phyloP scores from a whole-genome alignment of 179 eudicot species.

The Beta corolliflora region DNA sequence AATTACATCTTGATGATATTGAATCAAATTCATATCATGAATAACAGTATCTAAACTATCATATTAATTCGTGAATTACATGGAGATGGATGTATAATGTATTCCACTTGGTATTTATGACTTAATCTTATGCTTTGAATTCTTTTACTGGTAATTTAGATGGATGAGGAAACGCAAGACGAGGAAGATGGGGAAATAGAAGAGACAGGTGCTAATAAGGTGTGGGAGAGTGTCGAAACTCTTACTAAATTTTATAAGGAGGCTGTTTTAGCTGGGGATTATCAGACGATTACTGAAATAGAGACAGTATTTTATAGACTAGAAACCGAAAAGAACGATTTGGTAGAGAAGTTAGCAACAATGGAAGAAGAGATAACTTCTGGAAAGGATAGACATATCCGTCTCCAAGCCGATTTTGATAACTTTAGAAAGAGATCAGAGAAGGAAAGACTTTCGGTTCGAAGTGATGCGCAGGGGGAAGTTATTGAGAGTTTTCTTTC shows the following conservation, averaged over 20 bases:
- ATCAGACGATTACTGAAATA: slow-evolving; percentile 51
- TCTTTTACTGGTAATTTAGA: slow-evolving; percentile 26
- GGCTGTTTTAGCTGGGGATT: slow-evolving; percentile 65
- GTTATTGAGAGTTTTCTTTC: slow-evolving; percentile 87
- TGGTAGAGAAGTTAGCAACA: slow-evolving; percentile 48
- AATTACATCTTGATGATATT: too few species aligned
- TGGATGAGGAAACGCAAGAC: slow-evolving; percentile 38
- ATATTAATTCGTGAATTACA: too few species aligned
- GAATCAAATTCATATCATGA: too few species aligned
- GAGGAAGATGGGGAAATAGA: slow-evolving; percentile 33
- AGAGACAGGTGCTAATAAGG: slow-evolving; percentile 32
- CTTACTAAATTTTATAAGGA: slow-evolving; percentile 67
- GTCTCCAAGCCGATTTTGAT: slow-evolving; percentile 94
- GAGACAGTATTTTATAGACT: slow-evolving; percentile 51
- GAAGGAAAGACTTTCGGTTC: slow-evolving; percentile 61
- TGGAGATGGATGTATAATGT: background rate
- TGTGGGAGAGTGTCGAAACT: slow-evolving; percentile 42
- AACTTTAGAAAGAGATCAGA: slow-evolving; percentile 88
- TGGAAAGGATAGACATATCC: slow-evolving; percentile 73
- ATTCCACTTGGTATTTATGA: background rate
- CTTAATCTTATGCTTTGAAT: background rate
- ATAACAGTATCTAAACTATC: too few species aligned
- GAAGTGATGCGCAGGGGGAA: slow-evolving; percentile 81
- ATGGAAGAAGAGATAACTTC: slow-evolving; percentile 60
- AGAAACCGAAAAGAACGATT: slow-evolving; percentile 64